Evolutionary conservation across 371 early-diverging fungal species (phyloP), one percentile per base, ranked within the genome.

Genomic region (Nosema muscidifuracis): DNA sequence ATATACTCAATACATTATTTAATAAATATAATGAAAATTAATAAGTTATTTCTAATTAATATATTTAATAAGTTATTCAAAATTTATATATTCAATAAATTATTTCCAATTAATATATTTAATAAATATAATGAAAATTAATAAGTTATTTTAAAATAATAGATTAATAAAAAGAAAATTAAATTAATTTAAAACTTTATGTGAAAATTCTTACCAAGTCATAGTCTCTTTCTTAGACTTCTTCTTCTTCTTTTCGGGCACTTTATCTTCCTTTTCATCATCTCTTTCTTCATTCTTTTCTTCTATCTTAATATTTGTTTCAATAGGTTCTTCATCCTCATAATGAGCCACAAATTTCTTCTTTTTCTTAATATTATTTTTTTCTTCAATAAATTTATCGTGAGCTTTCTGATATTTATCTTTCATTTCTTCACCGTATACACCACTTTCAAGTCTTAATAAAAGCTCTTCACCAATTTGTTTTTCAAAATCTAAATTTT

Each of bases 391-490:
- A 9, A 62, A 51, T 22, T 51, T 55, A 47, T 80, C 75, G 38
- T 63, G 18, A 10, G 60, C 69, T 43, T 36, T 26, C 13, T 68
- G 91, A 89, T 75, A 92, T 91, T 75, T 92, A 89, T 81, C 90
- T 89, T 73, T 90, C 78, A 24, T 90, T 92, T 70, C 89, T 90
- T 80, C 73, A 6, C 86, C 87, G 67, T 87, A 88, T 13, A 87
- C 81, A 77, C 95, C 95, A 81, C 84, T 87, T 86, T 91, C 90
- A 71, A 96, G 85, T 73, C 99, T 86, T 68, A 91, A 89, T 76
- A 97, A 84, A 70, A 98, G 84, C 84, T 98, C 97, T 85, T 93
- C 92, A 78, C 96, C 94, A 76, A 98, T 92, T 10, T 89, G 85
- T 83, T 89, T 88, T 67, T 97, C 95, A 74, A 97, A 86, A 70